A percentile compares a stretch with the other conserved stretches of the same genome.
phyloP scores from a whole-genome alignment of 768 basidiomycete species.

The Boletus vinaceobasis region DNA sequence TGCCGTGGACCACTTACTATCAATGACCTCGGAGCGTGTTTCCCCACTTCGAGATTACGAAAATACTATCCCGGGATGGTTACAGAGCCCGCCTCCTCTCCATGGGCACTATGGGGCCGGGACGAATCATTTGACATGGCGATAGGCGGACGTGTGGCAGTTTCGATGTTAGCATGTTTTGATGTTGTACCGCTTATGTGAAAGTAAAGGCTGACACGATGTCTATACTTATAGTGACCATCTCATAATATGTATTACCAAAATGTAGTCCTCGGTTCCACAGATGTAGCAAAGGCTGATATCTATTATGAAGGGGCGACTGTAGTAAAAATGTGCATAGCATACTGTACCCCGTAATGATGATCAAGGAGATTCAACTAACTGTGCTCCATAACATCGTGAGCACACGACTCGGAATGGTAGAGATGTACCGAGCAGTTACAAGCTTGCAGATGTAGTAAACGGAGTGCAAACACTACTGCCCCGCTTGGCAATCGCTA shows the following conservation, averaged over 20 bases:
- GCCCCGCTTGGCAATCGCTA: neutral
- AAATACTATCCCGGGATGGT: constrained; percentile 4
- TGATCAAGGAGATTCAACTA: too few species aligned
- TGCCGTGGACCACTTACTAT: constrained; percentile 2
- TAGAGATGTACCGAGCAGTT: too few species aligned
- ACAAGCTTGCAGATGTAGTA: too few species aligned
- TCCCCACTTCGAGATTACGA: constrained; percentile 1
- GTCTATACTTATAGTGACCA: too few species aligned
- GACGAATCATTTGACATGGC: constrained; percentile 6
- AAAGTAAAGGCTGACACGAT: neutral
- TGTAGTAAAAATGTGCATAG: too few species aligned
- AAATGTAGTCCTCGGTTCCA: too few species aligned
- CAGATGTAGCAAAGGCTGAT: too few species aligned
- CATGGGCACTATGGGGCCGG: neutral
- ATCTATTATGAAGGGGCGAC: too few species aligned
- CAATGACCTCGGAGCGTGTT: neutral
- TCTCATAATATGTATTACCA: too few species aligned
- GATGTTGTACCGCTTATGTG: neutral
- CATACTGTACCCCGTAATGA: too few species aligned
- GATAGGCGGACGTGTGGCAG: neutral
- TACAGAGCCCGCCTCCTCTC: neutral
- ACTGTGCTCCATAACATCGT: too few species aligned
- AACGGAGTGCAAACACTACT: neutral
- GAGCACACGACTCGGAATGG: too few species aligned
- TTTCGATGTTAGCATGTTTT: constrained; percentile 6